A percentile compares a stretch with the other conserved stretches of the same genome.
Conservation (phyloP, 768 basidiomycete species). For the Leccinum variicolor region DNA sequence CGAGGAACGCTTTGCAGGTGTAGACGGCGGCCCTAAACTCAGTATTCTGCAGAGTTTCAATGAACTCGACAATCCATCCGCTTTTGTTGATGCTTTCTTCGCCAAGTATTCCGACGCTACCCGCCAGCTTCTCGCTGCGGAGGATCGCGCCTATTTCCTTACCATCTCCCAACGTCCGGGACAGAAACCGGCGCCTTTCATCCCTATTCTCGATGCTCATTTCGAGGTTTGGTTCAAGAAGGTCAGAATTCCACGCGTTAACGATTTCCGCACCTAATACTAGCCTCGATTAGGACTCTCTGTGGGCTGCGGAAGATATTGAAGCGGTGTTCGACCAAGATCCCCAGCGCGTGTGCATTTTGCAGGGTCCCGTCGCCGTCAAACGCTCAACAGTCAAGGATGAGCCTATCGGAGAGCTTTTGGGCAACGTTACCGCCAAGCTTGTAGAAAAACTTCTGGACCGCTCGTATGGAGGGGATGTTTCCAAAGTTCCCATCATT, state of each 20-base stretch:
- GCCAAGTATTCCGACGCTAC: constrained; percentile 76
- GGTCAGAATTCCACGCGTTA: constrained; percentile 40
- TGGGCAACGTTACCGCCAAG: constrained; percentile 79
- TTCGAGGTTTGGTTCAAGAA: constrained; percentile 99
- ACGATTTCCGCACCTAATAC: constrained; percentile 8
- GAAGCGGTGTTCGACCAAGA: constrained; percentile 99
- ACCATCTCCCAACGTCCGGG: constrained; percentile 93
- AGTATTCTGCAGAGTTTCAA: constrained; percentile 84
- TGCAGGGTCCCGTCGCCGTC: constrained; percentile 94
- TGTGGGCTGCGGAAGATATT: constrained; percentile 97
- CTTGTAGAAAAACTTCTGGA: constrained; percentile 80
- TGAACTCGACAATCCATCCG: constrained; percentile 75
- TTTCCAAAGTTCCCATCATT: constrained; percentile 66
- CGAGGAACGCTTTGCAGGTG: constrained; percentile 92
- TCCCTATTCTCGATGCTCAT: constrained; percentile 87
- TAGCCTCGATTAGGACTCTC: constrained; percentile 65
- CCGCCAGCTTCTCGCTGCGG: constrained; percentile 84
- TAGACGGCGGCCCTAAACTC: constrained; percentile 75
- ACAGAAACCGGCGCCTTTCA: constrained; percentile 98
- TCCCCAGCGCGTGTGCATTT: constrained; percentile 95
- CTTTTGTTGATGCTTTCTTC: constrained; percentile 83
- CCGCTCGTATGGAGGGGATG: constrained; percentile 74
- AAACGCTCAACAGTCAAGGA: constrained; percentile 86
- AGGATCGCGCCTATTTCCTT: constrained; percentile 94
- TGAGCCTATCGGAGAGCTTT: constrained; percentile 88